A percentile compares a stretch with the other conserved stretches of the same genome.
Conservation (phyloP, 225 moss, liverwort and hornwort genomes). For the Neckera pumila region DNA sequence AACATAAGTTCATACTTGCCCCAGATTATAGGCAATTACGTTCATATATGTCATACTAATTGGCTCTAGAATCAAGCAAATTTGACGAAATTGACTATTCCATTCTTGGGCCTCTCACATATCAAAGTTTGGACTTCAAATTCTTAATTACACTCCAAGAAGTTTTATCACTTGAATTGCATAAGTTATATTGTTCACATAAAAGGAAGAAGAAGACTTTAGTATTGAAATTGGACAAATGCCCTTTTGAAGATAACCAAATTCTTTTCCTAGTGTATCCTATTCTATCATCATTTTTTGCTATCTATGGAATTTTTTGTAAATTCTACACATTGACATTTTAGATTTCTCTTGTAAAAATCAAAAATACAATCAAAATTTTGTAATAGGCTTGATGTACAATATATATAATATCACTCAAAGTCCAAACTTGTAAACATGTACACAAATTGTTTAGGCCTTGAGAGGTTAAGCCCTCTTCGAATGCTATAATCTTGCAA, state of each 20-base stretch:
- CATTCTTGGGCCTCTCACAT: not conserved
- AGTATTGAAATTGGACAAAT: accelerated
- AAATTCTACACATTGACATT: not conserved
- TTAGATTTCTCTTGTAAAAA: not conserved
- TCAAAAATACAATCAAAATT: not conserved
- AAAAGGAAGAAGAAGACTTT: accelerated
- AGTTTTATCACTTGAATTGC: not conserved
- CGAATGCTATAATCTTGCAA: not conserved
- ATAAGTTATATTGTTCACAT: not conserved
- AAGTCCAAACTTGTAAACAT: not conserved
- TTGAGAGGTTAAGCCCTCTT: not conserved
- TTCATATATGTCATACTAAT: not conserved
- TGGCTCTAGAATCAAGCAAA: not conserved
- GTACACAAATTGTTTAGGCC: not conserved
- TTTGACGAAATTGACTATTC: not conserved
- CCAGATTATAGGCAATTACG: not conserved
- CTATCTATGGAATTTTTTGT: not conserved
- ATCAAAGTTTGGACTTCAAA: not conserved
- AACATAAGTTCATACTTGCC: not conserved
- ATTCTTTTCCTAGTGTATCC: not conserved
- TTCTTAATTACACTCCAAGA: not conserved
- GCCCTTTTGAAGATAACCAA: not conserved
- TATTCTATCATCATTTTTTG: not conserved
- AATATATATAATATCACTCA: not conserved
- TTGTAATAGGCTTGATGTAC: not conserved